These are phyloP conservation scores for Phytophthora citricola DNA, from an alignment of 352 stramenopile genomes.

Conservation along the genomic window DNA sequence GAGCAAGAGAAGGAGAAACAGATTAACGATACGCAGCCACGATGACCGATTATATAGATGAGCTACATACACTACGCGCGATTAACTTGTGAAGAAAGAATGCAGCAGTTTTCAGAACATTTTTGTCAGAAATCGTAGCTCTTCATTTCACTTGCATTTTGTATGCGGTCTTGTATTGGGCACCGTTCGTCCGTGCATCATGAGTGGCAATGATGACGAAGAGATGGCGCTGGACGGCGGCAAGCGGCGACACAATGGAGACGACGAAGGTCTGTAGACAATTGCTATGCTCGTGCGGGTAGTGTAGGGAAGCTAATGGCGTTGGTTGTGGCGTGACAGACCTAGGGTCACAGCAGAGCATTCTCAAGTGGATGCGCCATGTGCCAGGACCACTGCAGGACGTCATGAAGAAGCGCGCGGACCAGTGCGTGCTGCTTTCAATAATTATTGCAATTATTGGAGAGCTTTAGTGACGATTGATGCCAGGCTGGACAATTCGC, in stretches of 20 bases:
- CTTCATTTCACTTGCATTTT: conserved; percentile 15
- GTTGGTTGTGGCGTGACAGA: conserved; percentile 26
- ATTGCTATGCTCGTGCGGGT: background rate
- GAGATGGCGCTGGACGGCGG: background rate
- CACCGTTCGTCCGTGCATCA: background rate
- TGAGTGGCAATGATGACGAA: conserved; percentile 34
- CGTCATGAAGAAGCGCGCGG: conserved; percentile 76
- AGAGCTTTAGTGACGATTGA: background rate
- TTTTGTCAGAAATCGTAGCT: background rate
- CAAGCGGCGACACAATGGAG: conserved; percentile 28
- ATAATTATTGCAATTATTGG: conserved; percentile 5
- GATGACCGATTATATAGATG: conserved; percentile 19
- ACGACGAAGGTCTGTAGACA: conserved; percentile 19
- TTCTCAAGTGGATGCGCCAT: conserved; percentile 79
- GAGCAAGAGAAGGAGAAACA: conserved; percentile 2
- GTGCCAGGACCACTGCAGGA: conserved; percentile 77
- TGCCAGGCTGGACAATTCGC: conserved; percentile 51
- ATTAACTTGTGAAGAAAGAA: background rate
- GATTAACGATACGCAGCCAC: background rate
- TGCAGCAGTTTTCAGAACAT: background rate
- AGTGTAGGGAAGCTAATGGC: background rate
- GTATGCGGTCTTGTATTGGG: conserved; percentile 22
- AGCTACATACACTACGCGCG: conserved; percentile 12
- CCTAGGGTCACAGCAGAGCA: conserved; percentile 69
- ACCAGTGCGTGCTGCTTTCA: conserved; percentile 36